phyloP scores from a whole-genome alignment of 345 rosid species.

The Aquilaria sinensis region DNA sequence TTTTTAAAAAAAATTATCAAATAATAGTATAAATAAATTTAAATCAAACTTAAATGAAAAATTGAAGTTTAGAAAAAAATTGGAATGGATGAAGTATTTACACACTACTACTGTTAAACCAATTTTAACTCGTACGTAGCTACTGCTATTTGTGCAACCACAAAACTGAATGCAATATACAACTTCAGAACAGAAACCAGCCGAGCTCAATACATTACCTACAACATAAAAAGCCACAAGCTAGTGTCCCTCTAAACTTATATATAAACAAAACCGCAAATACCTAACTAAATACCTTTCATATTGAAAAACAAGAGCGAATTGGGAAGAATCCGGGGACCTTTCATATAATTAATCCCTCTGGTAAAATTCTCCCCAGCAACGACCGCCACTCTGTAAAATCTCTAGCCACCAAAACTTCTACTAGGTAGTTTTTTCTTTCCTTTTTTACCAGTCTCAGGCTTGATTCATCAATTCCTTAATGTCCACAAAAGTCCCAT shows the following conservation, averaged over 20 bases:
- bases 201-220: conserved; percentile 42
- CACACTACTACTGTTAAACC: no score
- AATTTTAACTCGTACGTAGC: no score
- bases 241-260: conserved; percentile 21
- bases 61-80: no score
- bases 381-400: background rate
- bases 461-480: conserved; percentile 65
- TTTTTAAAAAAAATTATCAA: no score
- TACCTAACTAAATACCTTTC: conserved; percentile 2
- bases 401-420: no score
- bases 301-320: background rate
- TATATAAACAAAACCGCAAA: background rate
- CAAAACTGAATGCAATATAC: no score
- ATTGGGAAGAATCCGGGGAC: conserved; percentile 41
- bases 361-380: conserved; percentile 30
- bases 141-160: no score
- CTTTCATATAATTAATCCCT: conserved; percentile 31
- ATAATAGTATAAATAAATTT: no score
- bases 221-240: conserved; percentile 42
- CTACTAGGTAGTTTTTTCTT: background rate
- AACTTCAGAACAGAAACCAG: conserved; percentile 25
- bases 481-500: conserved; percentile 78
- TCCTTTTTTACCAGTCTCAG: conserved; percentile 6
- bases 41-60: no score
- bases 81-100: no score